Evolutionary conservation across 164 flowering plant species (phyloP).

Genomic region (Hamamelis virginiana): DNA sequence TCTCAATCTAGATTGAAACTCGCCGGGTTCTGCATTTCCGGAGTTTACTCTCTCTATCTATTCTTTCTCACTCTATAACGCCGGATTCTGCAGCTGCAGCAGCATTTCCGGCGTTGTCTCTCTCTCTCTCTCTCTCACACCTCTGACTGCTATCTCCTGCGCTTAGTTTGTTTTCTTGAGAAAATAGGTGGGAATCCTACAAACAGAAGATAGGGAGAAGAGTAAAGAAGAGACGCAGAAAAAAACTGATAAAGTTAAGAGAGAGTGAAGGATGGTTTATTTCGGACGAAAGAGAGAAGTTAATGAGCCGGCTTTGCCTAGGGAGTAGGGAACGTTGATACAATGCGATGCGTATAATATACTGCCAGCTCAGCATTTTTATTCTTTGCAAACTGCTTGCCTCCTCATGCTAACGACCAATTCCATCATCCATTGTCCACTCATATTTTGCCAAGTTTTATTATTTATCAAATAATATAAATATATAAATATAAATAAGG

Average conservation of each 20-base stretch:
- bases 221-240: neutral
- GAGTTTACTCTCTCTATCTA: slow-evolving; percentile 14
- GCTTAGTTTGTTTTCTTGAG: slow-evolving; percentile 1
- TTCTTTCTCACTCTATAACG: too few relatives aligned
- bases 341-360: neutral
- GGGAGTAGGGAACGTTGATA: slow-evolving; percentile 42
- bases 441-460: too few relatives aligned
- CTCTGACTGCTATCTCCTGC: too few relatives aligned
- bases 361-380: slow-evolving; percentile 3
- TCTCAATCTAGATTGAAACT: slow-evolving; percentile 6
- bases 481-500: too few relatives aligned
- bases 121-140: too few relatives aligned
- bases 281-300: neutral
- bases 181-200: slow-evolving; percentile 25
- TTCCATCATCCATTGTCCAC: too few relatives aligned
- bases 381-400: too few relatives aligned
- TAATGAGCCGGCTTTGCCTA: slow-evolving; percentile 33
- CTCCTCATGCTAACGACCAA: too few relatives aligned
- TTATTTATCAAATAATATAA: too few relatives aligned
- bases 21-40: slow-evolving; percentile 34
- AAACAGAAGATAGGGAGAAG: slow-evolving; percentile 9
- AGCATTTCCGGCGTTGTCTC: neutral
- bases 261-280: slow-evolving; percentile 8
- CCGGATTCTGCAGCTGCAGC: neutral
- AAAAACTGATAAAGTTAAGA: slow-evolving; percentile 4